phyloP scores from a whole-genome alignment of 495 filamentous ascomycete species.

The Trichoderma erinaceum region DNA sequence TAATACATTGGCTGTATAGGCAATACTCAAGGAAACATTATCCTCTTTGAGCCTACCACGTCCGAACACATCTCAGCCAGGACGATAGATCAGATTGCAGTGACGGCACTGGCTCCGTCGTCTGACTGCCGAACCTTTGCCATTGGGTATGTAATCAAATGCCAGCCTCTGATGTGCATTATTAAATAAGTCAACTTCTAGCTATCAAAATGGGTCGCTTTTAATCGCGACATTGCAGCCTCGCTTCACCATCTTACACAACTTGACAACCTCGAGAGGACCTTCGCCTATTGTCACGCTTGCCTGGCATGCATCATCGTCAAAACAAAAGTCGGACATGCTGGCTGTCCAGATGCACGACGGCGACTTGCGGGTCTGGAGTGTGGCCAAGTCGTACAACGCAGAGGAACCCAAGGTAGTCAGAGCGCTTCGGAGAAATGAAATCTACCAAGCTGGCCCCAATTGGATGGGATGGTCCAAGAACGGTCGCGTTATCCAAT shows the following conservation, averaged over 20 bases:
- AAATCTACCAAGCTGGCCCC: conserved; percentile 65
- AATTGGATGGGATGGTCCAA: conserved; percentile 99
- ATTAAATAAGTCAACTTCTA: conserved; percentile 36
- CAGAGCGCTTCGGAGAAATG: conserved; percentile 73
- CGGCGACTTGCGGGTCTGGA: conserved; percentile 95
- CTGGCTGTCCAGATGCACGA: conserved; percentile 85
- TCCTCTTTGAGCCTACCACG: conserved; percentile 87
- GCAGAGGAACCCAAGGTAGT: conserved; percentile 78
- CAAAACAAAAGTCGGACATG: conserved; percentile 98
- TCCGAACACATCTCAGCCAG: conserved; percentile 89
- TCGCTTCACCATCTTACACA: conserved; percentile 91
- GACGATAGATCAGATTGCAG: conserved; percentile 85
- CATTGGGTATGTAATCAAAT: conserved; percentile 58
- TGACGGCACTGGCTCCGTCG: conserved; percentile 83
- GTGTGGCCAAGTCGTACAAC: conserved; percentile 77
- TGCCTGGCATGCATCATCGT: conserved; percentile 95
- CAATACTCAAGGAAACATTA: conserved; percentile 84
- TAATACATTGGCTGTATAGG: conserved; percentile 41
- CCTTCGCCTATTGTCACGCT: conserved; percentile 88
- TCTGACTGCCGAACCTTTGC: conserved; percentile 95
- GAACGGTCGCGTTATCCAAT: conserved; percentile 92
- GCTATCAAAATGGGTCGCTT: conserved; percentile 93
- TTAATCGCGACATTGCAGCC: conserved; percentile 84
- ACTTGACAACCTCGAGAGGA: conserved; percentile 69
- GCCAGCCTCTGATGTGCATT: conserved; percentile 16